Base-by-base conservation (phyloP, 352 stramenopile genomes). In the Blastocystis sp. region DNA sequence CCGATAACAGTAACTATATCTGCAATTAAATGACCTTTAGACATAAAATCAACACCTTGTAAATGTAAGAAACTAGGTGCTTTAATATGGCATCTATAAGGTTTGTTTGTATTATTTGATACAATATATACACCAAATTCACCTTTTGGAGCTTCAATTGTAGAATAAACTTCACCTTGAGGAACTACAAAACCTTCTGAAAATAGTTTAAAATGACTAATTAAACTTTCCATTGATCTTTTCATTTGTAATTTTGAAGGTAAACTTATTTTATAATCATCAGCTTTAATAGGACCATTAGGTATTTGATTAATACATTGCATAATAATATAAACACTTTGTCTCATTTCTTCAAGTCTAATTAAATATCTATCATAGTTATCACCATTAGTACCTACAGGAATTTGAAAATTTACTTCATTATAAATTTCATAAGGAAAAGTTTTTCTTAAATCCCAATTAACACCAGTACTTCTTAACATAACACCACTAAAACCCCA, bases 81-180 rank as follows among this genome's bases (percentile, higher is more conserved):
- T 75, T 77, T 76, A 66, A 76, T 75, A 75, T 76, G 75, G 70
- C 70, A 77, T 32, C 71, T 45, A 66, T 76, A 76, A 68, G 71
- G 71, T 45, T 69, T 67, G 66, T 75, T 74, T 45, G 66, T 70
- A 44, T 68, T 67, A 40, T 76, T 67, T 54, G 71, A 76, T 65
- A 76, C 58, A 55, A 76, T 67, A 72, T 72, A 76, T 69, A 76
- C 69, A 18, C 71, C 71, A 67, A 76, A 77, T 52, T 76, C 71
- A 39, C 71, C 71, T 77, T 76, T 76, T 57, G 71, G 71, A 27
- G 70, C 70, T 75, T 76, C 71, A 37, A 58, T 75, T 16, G 45
- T 68, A 42, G 70, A 62, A 70, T 76, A 76, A 64, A 67, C 62
- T 73, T 76, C 71, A 13, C 70, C 70, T 37, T 30, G n/a, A 45